These are phyloP conservation scores for Aquilaria yunnanensis DNA, from an alignment of 345 rosid genomes.

Conservation along the genomic window DNA sequence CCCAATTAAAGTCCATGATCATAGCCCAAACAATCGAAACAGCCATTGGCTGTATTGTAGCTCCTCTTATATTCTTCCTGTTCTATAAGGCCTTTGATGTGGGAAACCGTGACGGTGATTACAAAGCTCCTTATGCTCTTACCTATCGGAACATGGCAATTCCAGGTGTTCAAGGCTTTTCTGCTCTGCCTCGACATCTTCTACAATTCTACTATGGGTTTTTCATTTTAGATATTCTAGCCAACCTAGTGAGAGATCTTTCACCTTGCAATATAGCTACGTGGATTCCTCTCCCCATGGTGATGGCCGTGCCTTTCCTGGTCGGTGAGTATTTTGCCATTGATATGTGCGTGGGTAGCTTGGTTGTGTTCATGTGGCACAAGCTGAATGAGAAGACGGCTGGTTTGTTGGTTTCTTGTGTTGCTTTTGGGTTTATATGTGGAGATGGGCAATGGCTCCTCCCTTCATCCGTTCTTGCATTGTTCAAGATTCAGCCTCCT, in stretches of 20 bases:
- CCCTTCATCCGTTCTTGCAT: conserved; percentile 34
- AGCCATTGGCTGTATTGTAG: conserved; percentile 41
- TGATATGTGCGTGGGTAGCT: conserved; percentile 51
- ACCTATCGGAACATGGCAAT: conserved; percentile 44
- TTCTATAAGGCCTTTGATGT: conserved; percentile 46
- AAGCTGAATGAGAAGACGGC: conserved; percentile 30
- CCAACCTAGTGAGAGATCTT: conserved; percentile 25
- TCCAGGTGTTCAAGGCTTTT: conserved; percentile 48
- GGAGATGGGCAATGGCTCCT: conserved; percentile 37
- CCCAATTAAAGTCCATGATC: conserved; percentile 36
- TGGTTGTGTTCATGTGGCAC: conserved; percentile 39
- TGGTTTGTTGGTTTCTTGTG: conserved; percentile 27
- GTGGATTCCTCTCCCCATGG: conserved; percentile 43
- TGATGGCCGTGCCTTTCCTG: conserved; percentile 48
- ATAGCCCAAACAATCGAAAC: conserved; percentile 53
- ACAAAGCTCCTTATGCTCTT: conserved; percentile 41
- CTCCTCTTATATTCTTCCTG: conserved; percentile 40
- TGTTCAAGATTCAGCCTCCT: conserved; percentile 27
- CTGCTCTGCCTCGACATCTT: conserved; percentile 43
- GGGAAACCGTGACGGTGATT: conserved; percentile 30
- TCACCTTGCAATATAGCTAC: conserved; percentile 25
- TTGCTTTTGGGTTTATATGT: conserved; percentile 35
- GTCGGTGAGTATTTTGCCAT: conserved; percentile 42
- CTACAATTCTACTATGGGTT: conserved; percentile 34
- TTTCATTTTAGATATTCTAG: conserved; percentile 32